Evolutionary conservation across 345 rosid genomes (phyloP), one percentile per base, ranked within the genome.

Genomic region (Eucalyptus tenuipes): DNA sequence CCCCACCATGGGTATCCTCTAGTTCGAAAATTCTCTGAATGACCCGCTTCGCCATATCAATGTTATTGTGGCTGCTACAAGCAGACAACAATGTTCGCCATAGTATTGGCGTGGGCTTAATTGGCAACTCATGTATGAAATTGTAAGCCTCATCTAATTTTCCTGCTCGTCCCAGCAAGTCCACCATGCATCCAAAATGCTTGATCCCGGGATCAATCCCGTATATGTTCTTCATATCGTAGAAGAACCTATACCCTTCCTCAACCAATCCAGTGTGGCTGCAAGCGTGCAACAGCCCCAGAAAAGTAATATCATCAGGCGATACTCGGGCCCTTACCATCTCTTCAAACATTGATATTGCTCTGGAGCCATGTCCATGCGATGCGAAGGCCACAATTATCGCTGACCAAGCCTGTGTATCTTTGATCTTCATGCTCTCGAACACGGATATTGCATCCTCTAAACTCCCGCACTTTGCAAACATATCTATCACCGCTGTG

Each of bases 161-260:
- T 88, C 99, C 99, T 85, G 96, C 97, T 92, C 99, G 93, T 79
- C 97, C 95, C 66, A 96, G 94, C 91, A 97, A 92, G 92, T 96
- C 99, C 15, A 95, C 98, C 97, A 97, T 95, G 89, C 98, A 96
- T 71, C 98, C 99, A 66, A 94, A 95, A 94, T 97, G 99, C 91
- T 95, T 96, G 49, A 94, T 89, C 61, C 94, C 88, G 2, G 98
- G 98, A 89, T 89, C 71, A 88, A 95, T 92, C 85, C 92, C 49
- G 42, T 91, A 93, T 49, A 90, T 88, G 47, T 93, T 90, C 27
- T 89, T 89, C 98, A 97, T 96, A 71, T 88, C 71, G 61, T 91
- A 88, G 89, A 96, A 97, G 91, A 92, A 93, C 57, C 88, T 64
- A 18, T 90, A 90, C 85, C 98, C 99, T 91, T 95, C 95, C 81